Evolutionary conservation across 164 flowering plant species (phyloP), one percentile per base, ranked within the genome.

Genomic region (Umbellularia californica): DNA sequence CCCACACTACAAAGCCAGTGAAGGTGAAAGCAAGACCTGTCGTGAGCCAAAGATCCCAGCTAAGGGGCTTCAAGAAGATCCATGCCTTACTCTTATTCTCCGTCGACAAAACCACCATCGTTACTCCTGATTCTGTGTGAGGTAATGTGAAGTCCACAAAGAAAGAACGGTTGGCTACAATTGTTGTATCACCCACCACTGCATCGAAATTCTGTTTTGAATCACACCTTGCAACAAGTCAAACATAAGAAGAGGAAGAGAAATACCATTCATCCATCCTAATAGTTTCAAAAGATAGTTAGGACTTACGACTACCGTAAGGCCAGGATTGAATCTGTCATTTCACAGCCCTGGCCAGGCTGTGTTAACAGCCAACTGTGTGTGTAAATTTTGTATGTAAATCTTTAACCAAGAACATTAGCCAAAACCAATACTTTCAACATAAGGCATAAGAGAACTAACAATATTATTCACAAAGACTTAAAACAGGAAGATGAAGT

Each of bases 131-230:
- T 9, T 75, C 73, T 11, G 50, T 62, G 68, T 80, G 80, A 3
- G 88, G 82, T 23, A 72, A 80, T 2, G 86, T 76, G 77, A 86
- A 86, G 19, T 84, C 86, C 7, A 74, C 88, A 50, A 70, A 65
- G 13, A 35, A n/a, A 5, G 79, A 77, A 25, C 79, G 64, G 20
- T 73, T 73, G 30, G 73, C 69, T 69, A 19, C 9, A 23, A 77
- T 77, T 3, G 79, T 73, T 23, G 9, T n/a, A 50, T 77, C 79
- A 24, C 76, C 79, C 58, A 77, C 73, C 0, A 69, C 73, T 5
- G 70, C 76, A 33, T 77, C 76, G 7, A 23, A 73, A 0, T 47
- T 77, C 79, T 77, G 79, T 63, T 30, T 15, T 41, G 47, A 41
- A 50, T n/a, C 22, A 15, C 47, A 20, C n/a, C n/a, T 55, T 20